phyloP scores from a whole-genome alignment of 2,329 filamentous ascomycete species.

The Rhinocladiella mackenziei region DNA sequence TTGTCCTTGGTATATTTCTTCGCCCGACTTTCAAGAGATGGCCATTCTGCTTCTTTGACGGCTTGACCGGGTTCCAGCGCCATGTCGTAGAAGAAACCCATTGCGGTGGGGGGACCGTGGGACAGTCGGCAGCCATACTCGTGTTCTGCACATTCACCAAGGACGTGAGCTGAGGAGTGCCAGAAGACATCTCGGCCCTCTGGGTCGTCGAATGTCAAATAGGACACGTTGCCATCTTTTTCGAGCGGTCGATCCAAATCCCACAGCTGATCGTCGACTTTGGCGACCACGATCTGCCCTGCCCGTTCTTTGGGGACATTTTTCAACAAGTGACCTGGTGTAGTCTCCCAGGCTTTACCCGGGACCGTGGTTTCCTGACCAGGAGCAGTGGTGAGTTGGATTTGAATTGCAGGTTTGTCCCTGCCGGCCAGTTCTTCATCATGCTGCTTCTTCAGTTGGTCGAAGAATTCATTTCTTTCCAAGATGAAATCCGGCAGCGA shows the following conservation, averaged over 20 bases:
- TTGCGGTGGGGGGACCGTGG: conserved; percentile 85
- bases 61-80: conserved; percentile 65
- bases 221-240: conserved; percentile 76
- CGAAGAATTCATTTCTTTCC: conserved; percentile 80
- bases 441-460: conserved; percentile 78
- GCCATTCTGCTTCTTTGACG: conserved; percentile 74
- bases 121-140: conserved; percentile 88
- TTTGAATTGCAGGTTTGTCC: conserved; percentile 46
- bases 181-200: conserved; percentile 93
- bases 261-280: conserved; percentile 83
- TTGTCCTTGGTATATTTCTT: conserved; percentile 90
- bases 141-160: conserved; percentile 91
- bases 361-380: conserved; percentile 40
- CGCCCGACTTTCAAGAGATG: conserved; percentile 75
- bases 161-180: conserved; percentile 91
- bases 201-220: conserved; percentile 73
- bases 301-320: conserved; percentile 80
- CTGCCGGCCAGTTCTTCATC: conserved; percentile 66
- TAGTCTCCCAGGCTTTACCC: conserved; percentile 87
- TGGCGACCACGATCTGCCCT: conserved; percentile 78
- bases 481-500: conserved; percentile 71
- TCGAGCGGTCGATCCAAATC: conserved; percentile 89
- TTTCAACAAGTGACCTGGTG: conserved; percentile 71
- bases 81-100: conserved; percentile 99
- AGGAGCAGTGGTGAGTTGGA: conserved; percentile 45